Percentiles rank a stretch among this genome's conserved stretches.
Evolutionary conservation across 495 filamentous ascomycete species (phyloP).

Genomic region (Penicillium nucicola): DNA sequence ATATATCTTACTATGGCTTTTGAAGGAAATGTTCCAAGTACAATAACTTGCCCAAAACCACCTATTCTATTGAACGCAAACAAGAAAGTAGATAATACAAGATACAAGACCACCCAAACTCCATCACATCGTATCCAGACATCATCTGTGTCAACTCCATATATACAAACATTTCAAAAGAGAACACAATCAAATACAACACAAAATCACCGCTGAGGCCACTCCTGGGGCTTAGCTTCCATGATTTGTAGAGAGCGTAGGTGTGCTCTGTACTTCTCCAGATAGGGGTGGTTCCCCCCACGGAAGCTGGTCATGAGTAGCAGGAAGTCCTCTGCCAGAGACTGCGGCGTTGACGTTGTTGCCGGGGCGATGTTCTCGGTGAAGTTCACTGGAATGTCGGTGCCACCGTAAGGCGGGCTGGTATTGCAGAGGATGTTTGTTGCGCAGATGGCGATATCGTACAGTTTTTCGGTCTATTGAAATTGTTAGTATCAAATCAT

Average conservation of each 20-base stretch:
- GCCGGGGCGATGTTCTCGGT: conserved; percentile 10
- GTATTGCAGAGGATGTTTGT: conserved; percentile 34
- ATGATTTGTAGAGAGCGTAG: conserved; percentile 25
- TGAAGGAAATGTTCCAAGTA: too few species aligned
- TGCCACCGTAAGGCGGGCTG: conserved; percentile 19
- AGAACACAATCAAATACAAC: neutral
- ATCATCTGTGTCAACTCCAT: too few species aligned
- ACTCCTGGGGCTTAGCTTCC: conserved; percentile 10
- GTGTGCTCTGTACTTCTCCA: conserved; percentile 34
- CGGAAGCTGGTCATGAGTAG: conserved; percentile 34
- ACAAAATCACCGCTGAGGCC: conserved; percentile 18
- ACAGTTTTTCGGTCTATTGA: conserved; percentile 39
- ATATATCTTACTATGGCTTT: too few species aligned
- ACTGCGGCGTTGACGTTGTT: conserved; percentile 21
- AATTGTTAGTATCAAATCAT: conserved; percentile 12
- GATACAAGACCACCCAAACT: too few species aligned
- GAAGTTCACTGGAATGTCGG: conserved; percentile 10
- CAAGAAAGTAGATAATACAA: neutral
- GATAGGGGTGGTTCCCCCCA: conserved; percentile 39
- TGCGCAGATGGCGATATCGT: conserved; percentile 40
- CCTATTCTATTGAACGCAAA: too few species aligned
- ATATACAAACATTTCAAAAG: too few species aligned
- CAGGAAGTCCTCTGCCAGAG: conserved; percentile 33
- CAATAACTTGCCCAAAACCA: too few species aligned
- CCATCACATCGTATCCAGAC: too few species aligned